A percentile compares a stretch with the other conserved stretches of the same genome.
phyloP scores from a whole-genome alignment of 257 asterid genomes.

The Nicotiana tabacum region DNA sequence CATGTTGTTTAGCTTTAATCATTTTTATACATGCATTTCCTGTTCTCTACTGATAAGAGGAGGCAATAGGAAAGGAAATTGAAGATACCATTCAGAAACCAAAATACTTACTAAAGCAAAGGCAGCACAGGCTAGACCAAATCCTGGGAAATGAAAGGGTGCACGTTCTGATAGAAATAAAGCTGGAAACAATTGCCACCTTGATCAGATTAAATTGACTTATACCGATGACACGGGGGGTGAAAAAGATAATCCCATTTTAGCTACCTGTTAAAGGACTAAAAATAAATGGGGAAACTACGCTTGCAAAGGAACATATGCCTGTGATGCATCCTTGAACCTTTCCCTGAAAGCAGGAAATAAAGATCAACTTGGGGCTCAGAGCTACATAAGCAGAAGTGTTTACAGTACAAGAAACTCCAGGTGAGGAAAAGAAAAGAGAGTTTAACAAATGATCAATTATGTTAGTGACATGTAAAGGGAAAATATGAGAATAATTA shows the following conservation, averaged over 20 bases:
- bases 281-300: slow-evolving; percentile 76
- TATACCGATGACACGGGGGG: neutral
- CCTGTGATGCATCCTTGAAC: slow-evolving; percentile 92
- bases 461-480: neutral
- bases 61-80: neutral
- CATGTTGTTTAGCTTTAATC: neutral
- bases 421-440: neutral
- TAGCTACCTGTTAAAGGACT: slow-evolving; percentile 75
- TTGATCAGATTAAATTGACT: neutral
- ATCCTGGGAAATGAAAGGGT: slow-evolving; percentile 89
- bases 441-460: neutral
- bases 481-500: neutral
- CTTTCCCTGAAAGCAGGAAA: slow-evolving; percentile 49
- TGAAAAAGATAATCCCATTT: neutral
- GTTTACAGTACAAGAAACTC: neutral
- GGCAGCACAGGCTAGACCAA: slow-evolving; percentile 18
- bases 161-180: slow-evolving; percentile 70
- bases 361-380: too few species aligned
- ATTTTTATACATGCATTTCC: neutral
- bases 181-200: slow-evolving; percentile 32
- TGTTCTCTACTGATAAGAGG: neutral
- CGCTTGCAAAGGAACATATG: slow-evolving; percentile 57
- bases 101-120: slow-evolving; percentile 37
- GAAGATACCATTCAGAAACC: slow-evolving; percentile 41
- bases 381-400: too few species aligned